These are phyloP conservation scores for Venturia pyrina DNA, from an alignment of 2,329 filamentous ascomycete genomes.

Conservation along the genomic window DNA sequence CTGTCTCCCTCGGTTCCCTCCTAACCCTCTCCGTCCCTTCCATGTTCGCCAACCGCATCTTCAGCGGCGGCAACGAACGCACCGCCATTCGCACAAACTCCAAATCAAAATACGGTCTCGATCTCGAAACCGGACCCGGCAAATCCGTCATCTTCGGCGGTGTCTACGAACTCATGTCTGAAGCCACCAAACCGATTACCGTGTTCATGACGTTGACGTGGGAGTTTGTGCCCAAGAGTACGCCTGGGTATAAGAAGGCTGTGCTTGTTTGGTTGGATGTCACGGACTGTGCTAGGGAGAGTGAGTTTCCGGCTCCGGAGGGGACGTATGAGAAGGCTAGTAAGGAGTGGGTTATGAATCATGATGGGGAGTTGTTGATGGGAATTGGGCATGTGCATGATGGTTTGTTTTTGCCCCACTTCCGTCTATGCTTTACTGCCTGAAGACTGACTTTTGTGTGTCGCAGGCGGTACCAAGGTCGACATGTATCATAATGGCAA, in stretches of 20 bases:
- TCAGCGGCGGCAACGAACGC: slow-evolving; percentile 4
- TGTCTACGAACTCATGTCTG: not conserved
- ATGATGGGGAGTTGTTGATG: slow-evolving; percentile 2
- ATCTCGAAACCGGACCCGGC: not conserved
- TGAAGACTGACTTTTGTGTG: not conserved
- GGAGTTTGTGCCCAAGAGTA: slow-evolving; percentile 5
- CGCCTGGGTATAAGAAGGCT: slow-evolving; percentile 1
- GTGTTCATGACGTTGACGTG: slow-evolving; percentile 1
- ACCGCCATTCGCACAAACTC: slow-evolving; percentile 1
- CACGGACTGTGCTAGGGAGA: slow-evolving; percentile 3
- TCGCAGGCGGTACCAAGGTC: not conserved
- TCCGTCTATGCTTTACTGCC: too few species aligned
- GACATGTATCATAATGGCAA: slow-evolving; percentile 6
- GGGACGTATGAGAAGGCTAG: slow-evolving; percentile 2
- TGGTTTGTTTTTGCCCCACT: not conserved
- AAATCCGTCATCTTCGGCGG: not conserved
- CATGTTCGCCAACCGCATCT: slow-evolving; percentile 3
- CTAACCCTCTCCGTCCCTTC: not conserved
- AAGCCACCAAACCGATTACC: not conserved
- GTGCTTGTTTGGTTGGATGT: slow-evolving; percentile 4
- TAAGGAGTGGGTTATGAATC: not conserved
- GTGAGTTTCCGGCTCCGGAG: not conserved
- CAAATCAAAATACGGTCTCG: slow-evolving; percentile 1
- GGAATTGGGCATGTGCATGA: slow-evolving; percentile 4
- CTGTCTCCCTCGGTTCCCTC: not conserved